Percentiles rank a stretch among this genome's conserved stretches.
Evolutionary conservation across 306 rosid genomes (phyloP).

Genomic region (apple (Malus domestica)): DNA sequence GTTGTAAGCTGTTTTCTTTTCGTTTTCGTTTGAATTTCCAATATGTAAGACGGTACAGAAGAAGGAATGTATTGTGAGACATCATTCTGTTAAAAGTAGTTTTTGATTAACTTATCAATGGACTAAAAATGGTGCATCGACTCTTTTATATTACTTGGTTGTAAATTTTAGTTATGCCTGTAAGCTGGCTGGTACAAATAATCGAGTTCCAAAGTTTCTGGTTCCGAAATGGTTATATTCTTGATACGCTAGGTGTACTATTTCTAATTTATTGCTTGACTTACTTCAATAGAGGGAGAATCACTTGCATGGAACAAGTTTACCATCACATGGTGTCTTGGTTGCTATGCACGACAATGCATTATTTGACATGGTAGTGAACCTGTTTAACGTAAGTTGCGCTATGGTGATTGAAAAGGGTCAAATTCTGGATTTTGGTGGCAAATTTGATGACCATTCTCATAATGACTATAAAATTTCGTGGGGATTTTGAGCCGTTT

Average conservation of each 20-base stretch:
- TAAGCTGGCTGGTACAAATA: neutral
- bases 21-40: neutral
- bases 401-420: neutral
- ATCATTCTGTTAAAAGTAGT: neutral
- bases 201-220: neutral
- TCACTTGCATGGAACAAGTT: neutral
- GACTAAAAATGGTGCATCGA: neutral
- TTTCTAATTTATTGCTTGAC: neutral
- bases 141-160: neutral
- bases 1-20: neutral
- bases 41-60: neutral
- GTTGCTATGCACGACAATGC: no score
- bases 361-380: neutral
- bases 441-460: neutral
- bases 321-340: no score
- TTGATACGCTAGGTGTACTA: neutral
- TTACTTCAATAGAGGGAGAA: neutral
- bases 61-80: slow-evolving; percentile 4
- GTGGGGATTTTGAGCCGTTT: neutral
- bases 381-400: neutral
- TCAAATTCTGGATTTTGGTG: neutral
- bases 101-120: neutral
- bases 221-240: neutral
- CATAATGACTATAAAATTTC: neutral
- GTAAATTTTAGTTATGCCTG: neutral